Conservation (phyloP, 1,284 basidiomycete genomes). For the Moesziomyces globuligerus region DNA sequence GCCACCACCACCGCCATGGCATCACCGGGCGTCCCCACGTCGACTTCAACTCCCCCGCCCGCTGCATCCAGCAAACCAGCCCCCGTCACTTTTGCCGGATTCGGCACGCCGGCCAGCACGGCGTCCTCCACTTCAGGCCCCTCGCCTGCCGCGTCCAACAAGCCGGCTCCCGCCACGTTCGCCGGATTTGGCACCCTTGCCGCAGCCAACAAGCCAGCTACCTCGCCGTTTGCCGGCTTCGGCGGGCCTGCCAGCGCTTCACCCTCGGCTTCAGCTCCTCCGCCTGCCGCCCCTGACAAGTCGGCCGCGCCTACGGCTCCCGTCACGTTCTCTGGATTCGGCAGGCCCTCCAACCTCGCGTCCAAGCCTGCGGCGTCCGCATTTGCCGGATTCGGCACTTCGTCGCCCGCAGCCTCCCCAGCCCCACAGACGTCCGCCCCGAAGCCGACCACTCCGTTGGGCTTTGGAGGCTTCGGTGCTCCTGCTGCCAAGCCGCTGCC, state of each 20-base stretch:
- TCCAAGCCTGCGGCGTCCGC: neutral
- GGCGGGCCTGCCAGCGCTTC: too few relatives aligned
- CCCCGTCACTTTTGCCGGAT: conserved; percentile 13
- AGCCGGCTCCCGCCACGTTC: neutral
- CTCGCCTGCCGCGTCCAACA: too few relatives aligned
- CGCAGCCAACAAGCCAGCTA: conserved; percentile 2
- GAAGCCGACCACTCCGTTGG: conserved; percentile 1
- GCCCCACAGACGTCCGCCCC: conserved; percentile 5
- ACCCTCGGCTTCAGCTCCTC: conserved; percentile 3
- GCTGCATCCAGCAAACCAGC: conserved; percentile 5
- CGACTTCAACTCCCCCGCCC: too few relatives aligned
- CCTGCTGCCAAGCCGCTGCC: conserved; percentile 12
- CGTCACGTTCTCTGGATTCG: conserved; percentile 4
- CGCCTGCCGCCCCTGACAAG: conserved; percentile 2
- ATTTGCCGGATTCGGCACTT: conserved; percentile 6
- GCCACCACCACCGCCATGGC: conserved; percentile 5
- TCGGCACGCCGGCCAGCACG: conserved; percentile 1
- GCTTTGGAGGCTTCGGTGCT: conserved; percentile 4
- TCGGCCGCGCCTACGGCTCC: conserved; percentile 1
- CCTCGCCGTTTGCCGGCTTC: conserved; percentile 4
- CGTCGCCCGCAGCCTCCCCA: neutral
- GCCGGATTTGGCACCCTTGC: neutral
- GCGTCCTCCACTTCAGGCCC: too few relatives aligned
- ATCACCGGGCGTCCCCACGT: neutral
- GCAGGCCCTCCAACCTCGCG: neutral